These are phyloP conservation scores for Trifolium subterraneum DNA, from an alignment of 306 rosid genomes.

Conservation along the genomic window DNA sequence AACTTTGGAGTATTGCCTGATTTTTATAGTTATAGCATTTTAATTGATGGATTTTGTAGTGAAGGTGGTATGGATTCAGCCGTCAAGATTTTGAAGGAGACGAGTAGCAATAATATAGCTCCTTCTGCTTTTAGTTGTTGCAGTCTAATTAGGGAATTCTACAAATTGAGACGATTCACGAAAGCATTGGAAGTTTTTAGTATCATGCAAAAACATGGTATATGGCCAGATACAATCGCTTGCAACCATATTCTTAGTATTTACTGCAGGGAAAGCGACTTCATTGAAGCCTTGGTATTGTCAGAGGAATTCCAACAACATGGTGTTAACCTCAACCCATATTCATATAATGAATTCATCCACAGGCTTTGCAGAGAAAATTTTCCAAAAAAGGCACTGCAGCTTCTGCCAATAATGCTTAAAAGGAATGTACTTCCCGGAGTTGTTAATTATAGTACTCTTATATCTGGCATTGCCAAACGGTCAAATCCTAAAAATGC, in stretches of 20 bases:
- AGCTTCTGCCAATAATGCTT: constrained; percentile 66
- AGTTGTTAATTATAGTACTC: constrained; percentile 57
- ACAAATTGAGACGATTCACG: constrained; percentile 49
- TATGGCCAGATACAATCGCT: constrained; percentile 52
- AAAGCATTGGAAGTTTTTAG: constrained; percentile 49
- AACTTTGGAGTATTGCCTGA: constrained; percentile 56
- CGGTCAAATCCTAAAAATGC: constrained; percentile 49
- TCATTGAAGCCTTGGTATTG: constrained; percentile 56
- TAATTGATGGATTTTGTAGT: constrained; percentile 55
- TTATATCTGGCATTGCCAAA: constrained; percentile 64
- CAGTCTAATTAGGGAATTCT: constrained; percentile 52
- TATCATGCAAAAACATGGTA: constrained; percentile 50
- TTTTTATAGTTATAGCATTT: constrained; percentile 66
- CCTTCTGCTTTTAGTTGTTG: constrained; percentile 46
- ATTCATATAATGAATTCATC: constrained; percentile 60
- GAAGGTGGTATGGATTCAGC: constrained; percentile 59
- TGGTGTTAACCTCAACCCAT: constrained; percentile 55
- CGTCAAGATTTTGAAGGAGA: constrained; percentile 52
- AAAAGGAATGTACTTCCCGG: constrained; percentile 62
- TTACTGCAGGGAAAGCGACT: constrained; percentile 50
- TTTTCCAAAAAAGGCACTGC: constrained; percentile 55
- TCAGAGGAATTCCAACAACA: constrained; percentile 51
- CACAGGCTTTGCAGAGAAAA: constrained; percentile 54
- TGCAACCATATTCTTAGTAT: constrained; percentile 64
- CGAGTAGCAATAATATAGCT: constrained; percentile 48